A percentile compares a stretch with the other conserved stretches of the same genome.
These are phyloP conservation scores for Kentomonas sorsogonicus DNA, from an alignment of 208 protist genomes.

Conservation along the genomic window DNA sequence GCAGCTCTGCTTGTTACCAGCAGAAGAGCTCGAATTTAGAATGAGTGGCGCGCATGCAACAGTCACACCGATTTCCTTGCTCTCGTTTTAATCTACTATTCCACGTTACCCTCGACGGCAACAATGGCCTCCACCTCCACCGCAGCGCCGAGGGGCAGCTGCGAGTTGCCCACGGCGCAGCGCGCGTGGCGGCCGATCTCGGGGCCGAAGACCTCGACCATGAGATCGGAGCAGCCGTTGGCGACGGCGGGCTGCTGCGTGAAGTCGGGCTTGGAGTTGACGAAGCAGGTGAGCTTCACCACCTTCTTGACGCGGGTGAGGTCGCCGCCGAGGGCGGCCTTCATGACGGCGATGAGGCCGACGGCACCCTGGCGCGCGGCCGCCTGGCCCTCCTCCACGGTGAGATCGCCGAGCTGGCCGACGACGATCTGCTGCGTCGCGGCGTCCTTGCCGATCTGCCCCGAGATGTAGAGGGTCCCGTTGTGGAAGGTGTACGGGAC, in stretches of 20 bases:
- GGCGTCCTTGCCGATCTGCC: slow-evolving; percentile 5
- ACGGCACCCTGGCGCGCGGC: slow-evolving; percentile 4
- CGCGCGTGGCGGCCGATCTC: background rate
- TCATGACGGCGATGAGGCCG: background rate
- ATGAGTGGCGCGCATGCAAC: too few relatives aligned
- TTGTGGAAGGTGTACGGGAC: background rate
- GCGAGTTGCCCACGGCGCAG: background rate
- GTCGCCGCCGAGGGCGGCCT: slow-evolving; percentile 5
- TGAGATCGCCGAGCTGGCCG: background rate
- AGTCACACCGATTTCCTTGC: too few relatives aligned
- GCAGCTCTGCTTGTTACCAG: too few relatives aligned
- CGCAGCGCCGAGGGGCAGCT: slow-evolving; percentile 2
- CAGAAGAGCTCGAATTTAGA: too few relatives aligned
- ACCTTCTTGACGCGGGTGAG: background rate
- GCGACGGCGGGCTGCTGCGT: background rate
- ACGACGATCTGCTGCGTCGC: background rate
- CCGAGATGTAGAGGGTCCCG: background rate
- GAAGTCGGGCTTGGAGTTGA: background rate
- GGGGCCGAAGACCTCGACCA: background rate
- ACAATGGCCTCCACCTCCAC: background rate
- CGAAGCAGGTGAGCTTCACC: slow-evolving; percentile 10
- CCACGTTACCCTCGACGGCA: background rate
- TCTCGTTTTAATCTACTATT: too few relatives aligned
- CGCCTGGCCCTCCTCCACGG: background rate
- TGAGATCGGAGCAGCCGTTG: slow-evolving; percentile 1